Percentiles rank a stretch among this genome's conserved stretches.
Evolutionary conservation across 2,329 filamentous ascomycete species (phyloP).

Genomic region (Stachybotrys chlorohalonatus): DNA sequence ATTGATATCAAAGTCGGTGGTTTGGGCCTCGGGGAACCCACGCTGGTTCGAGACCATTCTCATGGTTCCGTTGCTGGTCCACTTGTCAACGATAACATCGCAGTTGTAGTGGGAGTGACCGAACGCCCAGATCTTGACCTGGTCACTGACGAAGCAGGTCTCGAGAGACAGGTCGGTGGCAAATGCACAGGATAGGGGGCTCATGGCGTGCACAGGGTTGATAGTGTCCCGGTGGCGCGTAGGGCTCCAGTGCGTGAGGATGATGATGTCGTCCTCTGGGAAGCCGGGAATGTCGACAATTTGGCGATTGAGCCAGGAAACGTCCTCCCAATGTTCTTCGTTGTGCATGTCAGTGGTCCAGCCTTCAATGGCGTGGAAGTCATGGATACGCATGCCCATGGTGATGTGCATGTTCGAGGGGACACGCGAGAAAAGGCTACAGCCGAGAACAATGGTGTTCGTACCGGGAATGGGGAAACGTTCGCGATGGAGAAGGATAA

Average conservation of each 20-base stretch:
- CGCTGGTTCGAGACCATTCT: too few species aligned
- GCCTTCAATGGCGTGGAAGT: slow-evolving; percentile 38
- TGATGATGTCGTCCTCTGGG: slow-evolving; percentile 16
- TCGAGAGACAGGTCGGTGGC: not conserved
- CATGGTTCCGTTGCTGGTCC: too few species aligned
- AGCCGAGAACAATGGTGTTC: slow-evolving; percentile 21
- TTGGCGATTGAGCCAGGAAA: slow-evolving; percentile 32
- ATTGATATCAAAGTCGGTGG: too few species aligned
- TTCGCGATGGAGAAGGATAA: slow-evolving; percentile 28
- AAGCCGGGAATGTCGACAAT: slow-evolving; percentile 16
- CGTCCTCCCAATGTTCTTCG: slow-evolving; percentile 24
- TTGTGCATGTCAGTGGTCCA: slow-evolving; percentile 30
- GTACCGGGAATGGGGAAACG: slow-evolving; percentile 13
- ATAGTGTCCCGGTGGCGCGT: slow-evolving; percentile 6
- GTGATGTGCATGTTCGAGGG: slow-evolving; percentile 21
- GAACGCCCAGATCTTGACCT: not conserved
- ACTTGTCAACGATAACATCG: not conserved
- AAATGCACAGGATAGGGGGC: not conserved
- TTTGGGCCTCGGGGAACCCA: too few species aligned
- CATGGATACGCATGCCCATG: slow-evolving; percentile 36
- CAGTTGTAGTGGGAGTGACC: not conserved
- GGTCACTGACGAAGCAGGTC: not conserved
- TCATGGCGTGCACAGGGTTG: not conserved
- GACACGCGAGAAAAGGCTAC: slow-evolving; percentile 39
- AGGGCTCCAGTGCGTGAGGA: slow-evolving; percentile 35